Base-by-base conservation (phyloP, 768 basidiomycete species). In the Termitomyces sp. region DNA sequence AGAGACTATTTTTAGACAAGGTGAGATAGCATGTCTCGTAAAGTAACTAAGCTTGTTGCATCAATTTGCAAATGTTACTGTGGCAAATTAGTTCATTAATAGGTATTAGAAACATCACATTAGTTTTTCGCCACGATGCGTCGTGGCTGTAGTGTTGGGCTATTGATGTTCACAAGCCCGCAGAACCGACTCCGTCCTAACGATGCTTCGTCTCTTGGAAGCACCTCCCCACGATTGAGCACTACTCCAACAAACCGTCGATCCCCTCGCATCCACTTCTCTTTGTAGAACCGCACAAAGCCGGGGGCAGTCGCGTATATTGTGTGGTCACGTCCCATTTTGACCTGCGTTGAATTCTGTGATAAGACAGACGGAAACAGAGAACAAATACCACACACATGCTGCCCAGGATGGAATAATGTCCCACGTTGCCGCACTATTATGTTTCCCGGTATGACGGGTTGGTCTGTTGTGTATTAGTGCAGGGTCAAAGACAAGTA, bases 361-460 rank as follows among this genome's bases (percentile, higher is more conserved):
- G 58, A 47, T 31, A 53, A 50, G 13, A 16, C 23, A 47, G 3
- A 16, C 23, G 44, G 3, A 23, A 5, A n/a, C 10, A 52, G 42
- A 27, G 52, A 43, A 35, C 36, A 50, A 56, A 32, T 18, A 16
- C 27, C 29, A 73, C 87, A 53, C 70, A 94, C 95, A 70, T 98
- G 86, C 68, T 94, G 94, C 0, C 95, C 96, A 5, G 96, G 86
- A 66, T 96, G 94, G 73, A 97, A 96, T 48, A 88, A 77, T 0
- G 89, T 89, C 9, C 97, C 97, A 59, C 97, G 82, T 70, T 99
- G 97, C 42, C 97, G 83, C 31, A 98, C 86, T 66, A 99, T 90
- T 63, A 99, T 98, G 75, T 96, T 92, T 40, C 97, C 97, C 9
- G 97, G 92, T 23, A 91, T 81, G 23, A 98, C 94, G 70, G 80